These are phyloP conservation scores for Pseudocercospora musae DNA, from an alignment of 2,329 filamentous ascomycete species.

Conservation along the genomic window DNA sequence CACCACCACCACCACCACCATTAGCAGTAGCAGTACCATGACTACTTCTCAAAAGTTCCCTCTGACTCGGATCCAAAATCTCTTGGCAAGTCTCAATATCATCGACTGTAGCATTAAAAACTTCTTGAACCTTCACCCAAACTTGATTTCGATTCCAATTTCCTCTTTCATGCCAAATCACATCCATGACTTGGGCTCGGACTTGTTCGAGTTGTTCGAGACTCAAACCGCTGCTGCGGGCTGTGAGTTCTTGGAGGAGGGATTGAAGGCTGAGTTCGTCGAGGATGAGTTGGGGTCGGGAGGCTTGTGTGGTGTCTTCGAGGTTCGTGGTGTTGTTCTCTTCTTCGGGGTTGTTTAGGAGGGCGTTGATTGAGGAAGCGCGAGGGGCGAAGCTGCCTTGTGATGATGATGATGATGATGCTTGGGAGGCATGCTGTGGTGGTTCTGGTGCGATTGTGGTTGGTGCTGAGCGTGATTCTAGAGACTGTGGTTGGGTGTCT, in stretches of 20 bases:
- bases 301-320: neutral
- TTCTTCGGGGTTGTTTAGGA: conserved; percentile 40
- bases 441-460: conserved; percentile 27
- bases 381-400: conserved; percentile 33
- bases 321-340: neutral
- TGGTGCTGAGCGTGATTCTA: conserved; percentile 35
- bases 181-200: conserved; percentile 84
- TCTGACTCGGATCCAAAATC: conserved; percentile 42
- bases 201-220: conserved; percentile 96
- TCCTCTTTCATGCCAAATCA: conserved; percentile 73
- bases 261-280: conserved; percentile 52
- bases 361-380: conserved; percentile 37
- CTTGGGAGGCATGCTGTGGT: conserved; percentile 36
- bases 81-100: conserved; percentile 61
- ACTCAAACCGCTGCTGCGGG: conserved; percentile 69
- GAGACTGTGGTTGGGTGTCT: conserved; percentile 55
- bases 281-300: conserved; percentile 37
- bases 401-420: conserved; percentile 8
- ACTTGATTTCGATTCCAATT: conserved; percentile 84
- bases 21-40: neutral
- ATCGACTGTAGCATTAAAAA: conserved; percentile 71
- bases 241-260: conserved; percentile 63
- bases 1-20: neutral
- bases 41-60: neutral
- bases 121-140: conserved; percentile 57